Base-by-base conservation (phyloP, 2,329 filamentous ascomycete species). In the Incumbomyces lentus region DNA sequence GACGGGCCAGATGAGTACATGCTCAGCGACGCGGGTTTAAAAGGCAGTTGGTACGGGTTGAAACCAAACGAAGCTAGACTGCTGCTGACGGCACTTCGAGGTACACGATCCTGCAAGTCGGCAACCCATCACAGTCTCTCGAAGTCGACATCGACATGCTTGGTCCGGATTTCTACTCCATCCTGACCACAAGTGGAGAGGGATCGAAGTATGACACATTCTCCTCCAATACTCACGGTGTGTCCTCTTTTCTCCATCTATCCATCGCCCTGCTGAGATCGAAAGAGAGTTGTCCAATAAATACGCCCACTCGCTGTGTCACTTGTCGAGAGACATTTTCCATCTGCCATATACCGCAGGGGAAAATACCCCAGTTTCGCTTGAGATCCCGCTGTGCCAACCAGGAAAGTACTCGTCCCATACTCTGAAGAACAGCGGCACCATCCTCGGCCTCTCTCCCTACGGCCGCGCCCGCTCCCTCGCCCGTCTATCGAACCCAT, bases 91-190 rank as follows among this genome's bases (percentile, higher is more conserved):
- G 8, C 22, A 8, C 22, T 26, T 26, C 8, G 22, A 61, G 59
- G 60, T 59, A 56, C 33, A 54, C 59, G 2, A 48, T 49, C 14
- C 18, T 61, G 16, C 36, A 52, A 4, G 52, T 62, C 26, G 60
- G 59, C 38, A 42, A 53, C 6, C 55, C 57, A 26, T 50, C 49
- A 18, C 56, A 60, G 46, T 44, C 43, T 18, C 48, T 62, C 17
- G 53, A 61, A 37, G 45, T 60, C 38, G 58, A 61, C 35, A 40
- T 62, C 38, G 58, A 60, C 47, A 62, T 62, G 60, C 46, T 62
- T 34, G 52, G 51, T 6, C 55, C 55, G 1, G 60, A 62, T 48
- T 62, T 61, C 45, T 60, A 60, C 48, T 52, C 59, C 6, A 36
- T 58, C 29, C 54, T 54, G 12, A 63, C 60, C 13, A 55, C 59